Percentiles rank a stretch among this genome's conserved stretches.
Evolutionary conservation across 306 rosid species (phyloP).

Genomic region (Morella rubra): DNA sequence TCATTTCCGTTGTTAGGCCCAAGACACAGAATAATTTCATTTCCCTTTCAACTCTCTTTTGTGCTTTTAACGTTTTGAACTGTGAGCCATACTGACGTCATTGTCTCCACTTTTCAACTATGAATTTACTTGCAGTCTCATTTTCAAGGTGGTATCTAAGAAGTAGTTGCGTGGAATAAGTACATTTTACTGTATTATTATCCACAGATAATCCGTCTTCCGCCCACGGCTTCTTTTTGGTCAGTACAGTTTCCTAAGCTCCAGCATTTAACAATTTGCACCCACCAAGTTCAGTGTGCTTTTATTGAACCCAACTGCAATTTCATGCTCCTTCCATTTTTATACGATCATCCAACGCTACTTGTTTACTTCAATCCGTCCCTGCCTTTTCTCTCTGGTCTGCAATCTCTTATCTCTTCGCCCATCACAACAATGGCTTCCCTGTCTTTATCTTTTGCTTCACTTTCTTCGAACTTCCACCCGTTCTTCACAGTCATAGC

Average conservation of each 20-base stretch:
- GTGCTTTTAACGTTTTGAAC: constrained; percentile 10
- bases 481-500: constrained; percentile 53
- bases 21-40: not conserved
- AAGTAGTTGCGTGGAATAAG: constrained; percentile 42
- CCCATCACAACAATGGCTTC: constrained; percentile 36
- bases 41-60: constrained; percentile 1
- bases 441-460: constrained; percentile 17
- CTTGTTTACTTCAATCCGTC: constrained; percentile 1
- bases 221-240: not conserved
- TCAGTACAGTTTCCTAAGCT: not conserved
- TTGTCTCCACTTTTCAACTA: constrained; percentile 10
- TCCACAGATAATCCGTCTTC: constrained; percentile 19
- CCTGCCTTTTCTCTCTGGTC: not conserved
- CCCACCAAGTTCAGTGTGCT: constrained; percentile 29
- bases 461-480: constrained; percentile 44
- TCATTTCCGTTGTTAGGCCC: too few species aligned
- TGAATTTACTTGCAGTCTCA: constrained; percentile 5
- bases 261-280: constrained; percentile 13
- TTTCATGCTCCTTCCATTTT: constrained; percentile 58
- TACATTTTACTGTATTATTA: not conserved
- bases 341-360: constrained; percentile 28
- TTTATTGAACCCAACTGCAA: constrained; percentile 59
- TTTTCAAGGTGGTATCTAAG: not conserved
- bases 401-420: not conserved
- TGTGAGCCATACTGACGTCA: constrained; percentile 20